Evolutionary conservation across 75 land plant species (phyloP).

Genomic region (Picea glauca): DNA sequence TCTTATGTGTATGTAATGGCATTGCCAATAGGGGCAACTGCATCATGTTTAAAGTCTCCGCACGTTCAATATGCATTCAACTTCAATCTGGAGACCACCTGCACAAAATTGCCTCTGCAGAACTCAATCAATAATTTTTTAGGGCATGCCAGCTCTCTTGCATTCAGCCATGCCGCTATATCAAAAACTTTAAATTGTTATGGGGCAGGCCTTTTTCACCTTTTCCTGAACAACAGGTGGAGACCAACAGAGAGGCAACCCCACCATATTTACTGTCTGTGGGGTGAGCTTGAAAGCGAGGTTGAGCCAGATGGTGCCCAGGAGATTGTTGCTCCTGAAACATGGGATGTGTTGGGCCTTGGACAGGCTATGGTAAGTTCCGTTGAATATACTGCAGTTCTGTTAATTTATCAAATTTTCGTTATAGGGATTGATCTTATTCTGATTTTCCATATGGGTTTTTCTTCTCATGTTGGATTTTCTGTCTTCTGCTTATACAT

Average conservation of each 20-base stretch:
- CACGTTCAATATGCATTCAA: not conserved
- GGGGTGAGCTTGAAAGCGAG: slow-evolving; percentile 10
- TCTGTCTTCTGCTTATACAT: not conserved
- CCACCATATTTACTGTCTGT: not conserved
- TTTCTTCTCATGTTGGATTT: not conserved
- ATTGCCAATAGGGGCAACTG: slow-evolving; percentile 9
- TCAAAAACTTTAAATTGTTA: not conserved
- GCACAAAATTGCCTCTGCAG: not conserved
- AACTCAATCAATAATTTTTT: not conserved
- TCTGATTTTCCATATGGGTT: not conserved
- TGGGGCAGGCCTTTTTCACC: not conserved
- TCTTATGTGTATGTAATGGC: not conserved
- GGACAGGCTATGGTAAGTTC: slow-evolving; percentile 90
- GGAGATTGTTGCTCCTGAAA: slow-evolving; percentile 27
- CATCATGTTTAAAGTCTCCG: not conserved
- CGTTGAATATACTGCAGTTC: not conserved
- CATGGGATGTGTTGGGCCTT: slow-evolving; percentile 89
- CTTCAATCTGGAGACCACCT: not conserved
- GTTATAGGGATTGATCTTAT: not conserved
- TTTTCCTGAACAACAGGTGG: not conserved
- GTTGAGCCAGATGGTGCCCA: slow-evolving; percentile 11
- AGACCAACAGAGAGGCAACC: not conserved
- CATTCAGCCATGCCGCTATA: not conserved
- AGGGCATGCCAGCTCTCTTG: not conserved
- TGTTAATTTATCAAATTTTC: not conserved